Evolutionary conservation across 495 filamentous ascomycete species (phyloP).

Genomic region (Eremomyces bilateralis): DNA sequence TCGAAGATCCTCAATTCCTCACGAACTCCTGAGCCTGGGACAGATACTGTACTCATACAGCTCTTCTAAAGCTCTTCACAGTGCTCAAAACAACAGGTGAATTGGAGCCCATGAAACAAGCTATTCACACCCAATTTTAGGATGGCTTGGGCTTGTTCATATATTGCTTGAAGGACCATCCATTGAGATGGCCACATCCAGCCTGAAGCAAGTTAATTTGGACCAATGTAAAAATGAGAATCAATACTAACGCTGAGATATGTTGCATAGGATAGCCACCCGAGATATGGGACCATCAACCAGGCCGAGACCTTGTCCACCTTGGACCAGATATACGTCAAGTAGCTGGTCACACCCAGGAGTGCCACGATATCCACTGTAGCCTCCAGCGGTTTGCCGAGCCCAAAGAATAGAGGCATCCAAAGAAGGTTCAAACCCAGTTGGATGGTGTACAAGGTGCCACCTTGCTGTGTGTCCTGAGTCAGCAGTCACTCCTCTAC

Average conservation of each 20-base stretch:
- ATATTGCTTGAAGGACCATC: slow-evolving; percentile 38
- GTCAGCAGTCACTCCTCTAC: no score
- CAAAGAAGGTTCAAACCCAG: slow-evolving; percentile 66
- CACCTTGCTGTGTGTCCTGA: slow-evolving; percentile 31
- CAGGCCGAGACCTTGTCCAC: slow-evolving; percentile 51
- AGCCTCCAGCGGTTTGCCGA: slow-evolving; percentile 47
- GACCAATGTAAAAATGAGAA: background rate
- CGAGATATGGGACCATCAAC: slow-evolving; percentile 55
- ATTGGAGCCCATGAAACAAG: no score
- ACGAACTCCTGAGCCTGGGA: no score
- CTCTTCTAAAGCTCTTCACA: no score
- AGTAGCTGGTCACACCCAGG: slow-evolving; percentile 40
- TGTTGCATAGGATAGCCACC: slow-evolving; percentile 66
- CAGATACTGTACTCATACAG: no score
- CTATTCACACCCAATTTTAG: no score
- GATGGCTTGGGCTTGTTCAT: slow-evolving; percentile 5
- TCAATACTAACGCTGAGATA: slow-evolving; percentile 35
- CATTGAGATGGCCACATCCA: slow-evolving; percentile 53
- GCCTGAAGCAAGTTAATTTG: slow-evolving; percentile 14
- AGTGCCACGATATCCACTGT: slow-evolving; percentile 55
- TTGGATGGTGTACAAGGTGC: slow-evolving; percentile 64
- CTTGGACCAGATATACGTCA: slow-evolving; percentile 52
- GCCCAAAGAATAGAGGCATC: slow-evolving; percentile 84
- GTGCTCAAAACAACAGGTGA: no score
- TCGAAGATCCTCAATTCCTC: no score